Conservation (phyloP, 805 yeast genomes). For the Candida railenensis region DNA sequence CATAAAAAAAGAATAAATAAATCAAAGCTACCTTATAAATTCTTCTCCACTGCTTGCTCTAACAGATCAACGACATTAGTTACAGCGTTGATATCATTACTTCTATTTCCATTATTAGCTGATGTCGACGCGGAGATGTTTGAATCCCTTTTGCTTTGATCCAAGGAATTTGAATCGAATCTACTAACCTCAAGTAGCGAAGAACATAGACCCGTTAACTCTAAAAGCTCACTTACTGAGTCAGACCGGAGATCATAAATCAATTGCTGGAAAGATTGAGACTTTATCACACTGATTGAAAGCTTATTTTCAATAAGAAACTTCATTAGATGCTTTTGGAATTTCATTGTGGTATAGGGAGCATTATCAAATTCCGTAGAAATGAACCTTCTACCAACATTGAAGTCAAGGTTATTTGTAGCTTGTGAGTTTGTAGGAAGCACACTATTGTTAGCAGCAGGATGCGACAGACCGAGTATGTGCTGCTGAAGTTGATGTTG, state of each 20-base stretch:
- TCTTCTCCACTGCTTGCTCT: conserved; percentile 18
- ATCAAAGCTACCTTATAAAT: not conserved
- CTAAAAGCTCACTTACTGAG: conserved; percentile 45
- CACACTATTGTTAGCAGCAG: not conserved
- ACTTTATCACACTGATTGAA: conserved; percentile 46
- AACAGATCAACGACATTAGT: conserved; percentile 24
- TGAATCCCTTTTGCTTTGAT: conserved; percentile 6
- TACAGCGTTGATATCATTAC: conserved; percentile 9
- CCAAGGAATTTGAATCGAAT: conserved; percentile 14
- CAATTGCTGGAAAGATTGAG: conserved; percentile 51
- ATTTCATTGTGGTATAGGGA: conserved; percentile 45
- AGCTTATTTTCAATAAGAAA: conserved; percentile 54
- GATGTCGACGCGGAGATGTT: conserved; percentile 11
- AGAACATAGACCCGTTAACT: conserved; percentile 43
- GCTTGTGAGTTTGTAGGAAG: not conserved
- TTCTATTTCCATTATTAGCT: conserved; percentile 10
- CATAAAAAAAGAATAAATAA: not conserved
- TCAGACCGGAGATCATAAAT: conserved; percentile 50
- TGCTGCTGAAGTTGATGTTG: conserved; percentile 4
- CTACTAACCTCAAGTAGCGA: conserved; percentile 45
- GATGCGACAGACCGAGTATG: not conserved
- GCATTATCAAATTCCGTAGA: conserved; percentile 30
- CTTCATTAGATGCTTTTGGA: conserved; percentile 50
- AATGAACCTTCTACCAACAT: conserved; percentile 1
- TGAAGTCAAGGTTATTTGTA: not conserved